A percentile compares a stretch with the other conserved stretches of the same genome.
phyloP scores from a whole-genome alignment of 768 basidiomycete genomes.

The Termitomyces sp. region DNA sequence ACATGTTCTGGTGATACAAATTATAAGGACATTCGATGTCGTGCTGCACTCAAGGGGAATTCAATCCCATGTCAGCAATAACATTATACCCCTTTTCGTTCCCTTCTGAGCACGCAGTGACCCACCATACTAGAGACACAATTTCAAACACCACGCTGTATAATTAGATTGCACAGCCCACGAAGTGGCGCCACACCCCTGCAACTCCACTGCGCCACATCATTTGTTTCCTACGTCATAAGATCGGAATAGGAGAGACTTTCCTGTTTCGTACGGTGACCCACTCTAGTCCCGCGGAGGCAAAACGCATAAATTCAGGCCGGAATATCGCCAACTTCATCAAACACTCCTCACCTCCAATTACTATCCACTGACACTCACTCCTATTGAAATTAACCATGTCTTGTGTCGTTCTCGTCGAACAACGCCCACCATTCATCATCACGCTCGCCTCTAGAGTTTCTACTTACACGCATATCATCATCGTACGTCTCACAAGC shows the following conservation, averaged over 20 bases:
- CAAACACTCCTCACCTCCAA: background rate
- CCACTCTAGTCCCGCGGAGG: constrained; percentile 1
- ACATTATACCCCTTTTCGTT: too few relatives aligned
- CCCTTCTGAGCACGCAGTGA: too few relatives aligned
- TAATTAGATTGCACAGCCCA: background rate
- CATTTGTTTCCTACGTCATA: background rate
- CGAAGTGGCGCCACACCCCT: background rate
- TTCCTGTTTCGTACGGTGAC: background rate
- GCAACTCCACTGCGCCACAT: background rate
- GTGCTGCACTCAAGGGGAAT: too few relatives aligned
- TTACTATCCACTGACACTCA: background rate
- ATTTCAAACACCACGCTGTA: background rate
- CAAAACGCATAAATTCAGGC: background rate
- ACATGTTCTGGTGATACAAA: too few relatives aligned
- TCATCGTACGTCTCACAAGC: constrained; percentile 1
- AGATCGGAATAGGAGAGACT: background rate
- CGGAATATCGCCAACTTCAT: background rate
- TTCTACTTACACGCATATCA: background rate
- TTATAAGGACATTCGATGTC: too few relatives aligned
- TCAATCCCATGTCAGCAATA: too few relatives aligned
- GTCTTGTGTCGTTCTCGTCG: background rate
- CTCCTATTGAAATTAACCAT: background rate
- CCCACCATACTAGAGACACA: too few relatives aligned
- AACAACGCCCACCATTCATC: constrained; percentile 5
- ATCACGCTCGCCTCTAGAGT: background rate